A percentile compares a stretch with the other conserved stretches of the same genome.
Evolutionary conservation across 2,329 filamentous ascomycete genomes (phyloP).

Genomic region (Cladophialophora yegresii): DNA sequence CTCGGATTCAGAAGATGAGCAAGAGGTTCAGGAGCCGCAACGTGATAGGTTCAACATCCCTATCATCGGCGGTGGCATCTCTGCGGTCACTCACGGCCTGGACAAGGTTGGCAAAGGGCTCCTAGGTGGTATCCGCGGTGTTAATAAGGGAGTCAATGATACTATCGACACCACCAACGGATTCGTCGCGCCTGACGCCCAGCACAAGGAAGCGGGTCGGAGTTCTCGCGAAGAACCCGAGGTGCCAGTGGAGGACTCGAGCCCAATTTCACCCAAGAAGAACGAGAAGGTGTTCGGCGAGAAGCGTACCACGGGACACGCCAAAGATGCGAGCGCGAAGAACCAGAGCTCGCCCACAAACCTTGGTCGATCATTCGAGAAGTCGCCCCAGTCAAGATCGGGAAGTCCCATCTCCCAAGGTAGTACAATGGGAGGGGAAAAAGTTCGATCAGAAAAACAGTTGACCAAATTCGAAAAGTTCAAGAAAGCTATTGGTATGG

Average conservation of each 20-base stretch:
- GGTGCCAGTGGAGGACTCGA: neutral
- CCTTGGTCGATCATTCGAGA: conserved; percentile 17
- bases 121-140: conserved; percentile 47
- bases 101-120: conserved; percentile 50
- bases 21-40: conserved; percentile 34
- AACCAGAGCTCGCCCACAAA: neutral
- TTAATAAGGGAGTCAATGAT: conserved; percentile 43
- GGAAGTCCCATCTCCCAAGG: conserved; percentile 29
- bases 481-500: conserved; percentile 31
- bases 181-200: conserved; percentile 35
- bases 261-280: conserved; percentile 1
- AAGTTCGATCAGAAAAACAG: conserved; percentile 21
- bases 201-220: conserved; percentile 10
- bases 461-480: conserved; percentile 29
- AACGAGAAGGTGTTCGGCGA: conserved; percentile 13
- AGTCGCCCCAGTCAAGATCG: neutral
- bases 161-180: conserved; percentile 43
- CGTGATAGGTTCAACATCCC: conserved; percentile 46
- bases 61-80: conserved; percentile 54
- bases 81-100: conserved; percentile 54
- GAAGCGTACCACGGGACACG: conserved; percentile 12
- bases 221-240: conserved; percentile 17
- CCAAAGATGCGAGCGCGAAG: conserved; percentile 23
- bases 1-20: conserved; percentile 39
- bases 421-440: conserved; percentile 31